A percentile compares a stretch with the other conserved stretches of the same genome.
phyloP scores from a whole-genome alignment of 768 basidiomycete genomes.

The Polyporus arcularius region DNA sequence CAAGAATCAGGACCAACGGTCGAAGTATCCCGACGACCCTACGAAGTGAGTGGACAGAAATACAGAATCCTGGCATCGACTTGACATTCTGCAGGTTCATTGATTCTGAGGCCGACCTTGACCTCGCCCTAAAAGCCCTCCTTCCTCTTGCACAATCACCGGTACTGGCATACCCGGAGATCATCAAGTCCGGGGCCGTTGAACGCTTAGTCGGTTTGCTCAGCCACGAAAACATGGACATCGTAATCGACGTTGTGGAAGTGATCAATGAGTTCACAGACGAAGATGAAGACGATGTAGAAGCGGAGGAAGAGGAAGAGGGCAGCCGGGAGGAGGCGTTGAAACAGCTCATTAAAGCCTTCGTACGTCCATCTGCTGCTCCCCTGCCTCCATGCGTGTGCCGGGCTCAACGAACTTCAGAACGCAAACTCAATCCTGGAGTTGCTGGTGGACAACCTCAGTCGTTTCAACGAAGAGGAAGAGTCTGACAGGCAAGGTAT shows the following conservation, averaged over 20 bases:
- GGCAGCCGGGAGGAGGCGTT: slow-evolving; percentile 65
- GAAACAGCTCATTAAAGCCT: slow-evolving; percentile 69
- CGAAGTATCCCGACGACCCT: slow-evolving; percentile 93
- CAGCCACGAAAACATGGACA: slow-evolving; percentile 95
- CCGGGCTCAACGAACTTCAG: slow-evolving; percentile 39
- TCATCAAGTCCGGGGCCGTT: slow-evolving; percentile 75
- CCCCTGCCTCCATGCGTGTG: slow-evolving; percentile 1
- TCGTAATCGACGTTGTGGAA: slow-evolving; percentile 94
- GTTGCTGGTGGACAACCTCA: slow-evolving; percentile 85
- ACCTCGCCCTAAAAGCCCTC: slow-evolving; percentile 81
- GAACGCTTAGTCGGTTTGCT: slow-evolving; percentile 78
- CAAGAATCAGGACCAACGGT: slow-evolving; percentile 95
- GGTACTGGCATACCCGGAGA: slow-evolving; percentile 82
- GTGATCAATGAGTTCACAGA: slow-evolving; percentile 94
- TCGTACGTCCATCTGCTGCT: slow-evolving; percentile 53
- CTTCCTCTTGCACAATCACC: slow-evolving; percentile 89
- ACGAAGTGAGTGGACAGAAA: slow-evolving; percentile 61
- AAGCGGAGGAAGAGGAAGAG: slow-evolving; percentile 60
- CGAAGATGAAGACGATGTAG: slow-evolving; percentile 88
- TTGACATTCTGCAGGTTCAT: slow-evolving; percentile 71
- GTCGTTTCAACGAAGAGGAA: slow-evolving; percentile 86
- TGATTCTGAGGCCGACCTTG: slow-evolving; percentile 96
- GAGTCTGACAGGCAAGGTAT: slow-evolving; percentile 91
- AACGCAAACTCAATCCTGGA: slow-evolving; percentile 83
- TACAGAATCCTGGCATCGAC: not conserved